Base-by-base conservation (phyloP, 345 rosid genomes). In the Conringia planisiliqua region DNA sequence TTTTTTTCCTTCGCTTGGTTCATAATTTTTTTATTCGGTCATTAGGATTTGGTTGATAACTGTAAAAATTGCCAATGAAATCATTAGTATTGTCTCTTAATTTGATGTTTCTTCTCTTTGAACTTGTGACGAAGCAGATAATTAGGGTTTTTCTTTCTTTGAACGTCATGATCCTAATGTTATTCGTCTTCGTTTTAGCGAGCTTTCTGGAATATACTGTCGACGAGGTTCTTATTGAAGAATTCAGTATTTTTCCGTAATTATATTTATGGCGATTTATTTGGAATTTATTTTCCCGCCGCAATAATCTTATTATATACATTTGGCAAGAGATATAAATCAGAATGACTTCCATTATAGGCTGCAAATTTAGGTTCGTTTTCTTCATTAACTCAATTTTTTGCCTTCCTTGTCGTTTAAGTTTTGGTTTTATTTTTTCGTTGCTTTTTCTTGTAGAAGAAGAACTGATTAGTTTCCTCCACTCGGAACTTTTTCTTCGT, bases 131-230 rank as follows among this genome's bases (percentile, higher is more conserved):
- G n/a, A n/a, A n/a, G n/a, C n/a, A n/a, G n/a, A n/a, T n/a, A 8
- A 72, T 39, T 72, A 50, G 69, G 62, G 61, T 4, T 57, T 70
- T 43, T 33, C 13, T 20, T 66, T 35, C 2, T 35, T 35, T 35
- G 27, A 42, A 42, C 42, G 30, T 51, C 50, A 26, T 38, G 43
- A 12, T 10, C 26, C 24, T 64, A 26, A 10, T 17, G 16, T 44
- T 36, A 4, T 36, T 17, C 12, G 55, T 6, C 2, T 42, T 7
- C 14, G 5, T 8, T 7, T 7, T 20, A 42, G 16, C 46, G 7
- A 4, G 11, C 9, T 20, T 20, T 22, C 30, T 48, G 18, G 10
- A 6, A n/a, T 27, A 0, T 54, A 27, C 26, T 0, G 7, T 42
- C 0, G 1, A 42, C 6, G 20, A 66, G 3, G 33, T 38, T 36